Conservation (phyloP, 2,329 filamentous ascomycete species). For the Atkinsonella hypoxylon region DNA sequence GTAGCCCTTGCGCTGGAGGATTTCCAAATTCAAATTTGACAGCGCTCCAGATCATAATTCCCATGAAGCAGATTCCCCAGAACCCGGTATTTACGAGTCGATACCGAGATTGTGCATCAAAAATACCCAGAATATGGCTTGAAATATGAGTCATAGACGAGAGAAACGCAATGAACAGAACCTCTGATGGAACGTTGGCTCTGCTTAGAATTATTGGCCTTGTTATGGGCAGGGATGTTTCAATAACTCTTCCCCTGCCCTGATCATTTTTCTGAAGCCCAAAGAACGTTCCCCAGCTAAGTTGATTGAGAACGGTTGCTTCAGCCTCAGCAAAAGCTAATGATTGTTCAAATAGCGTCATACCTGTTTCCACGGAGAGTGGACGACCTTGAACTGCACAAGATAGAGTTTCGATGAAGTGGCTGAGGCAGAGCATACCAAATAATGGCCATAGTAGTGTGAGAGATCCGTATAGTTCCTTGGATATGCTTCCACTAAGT, state of each 20-base stretch:
- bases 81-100: conserved; percentile 79
- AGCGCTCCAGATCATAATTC: conserved; percentile 68
- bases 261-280: conserved; percentile 29
- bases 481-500: conserved; percentile 32
- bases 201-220: conserved; percentile 60
- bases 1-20: conserved; percentile 48
- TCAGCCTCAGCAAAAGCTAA: conserved; percentile 94
- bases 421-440: conserved; percentile 56
- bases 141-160: conserved; percentile 80
- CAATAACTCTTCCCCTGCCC: conserved; percentile 12
- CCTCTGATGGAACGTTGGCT: conserved; percentile 81
- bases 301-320: conserved; percentile 67
- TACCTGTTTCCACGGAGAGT: conserved; percentile 75
- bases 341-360: conserved; percentile 94
- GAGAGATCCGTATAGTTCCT: conserved; percentile 62
- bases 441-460: conserved; percentile 67
- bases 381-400: conserved; percentile 78
- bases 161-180: conserved; percentile 76
- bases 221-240: conserved; percentile 35
- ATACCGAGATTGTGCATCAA: conserved; percentile 66
- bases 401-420: conserved; percentile 79
- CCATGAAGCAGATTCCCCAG: conserved; percentile 87
- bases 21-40: conserved; percentile 50
- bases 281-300: conserved; percentile 57
- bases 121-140: conserved; percentile 70